These are phyloP conservation scores for Microascus cirrosus DNA, from an alignment of 2,329 filamentous ascomycete species.

Conservation along the genomic window DNA sequence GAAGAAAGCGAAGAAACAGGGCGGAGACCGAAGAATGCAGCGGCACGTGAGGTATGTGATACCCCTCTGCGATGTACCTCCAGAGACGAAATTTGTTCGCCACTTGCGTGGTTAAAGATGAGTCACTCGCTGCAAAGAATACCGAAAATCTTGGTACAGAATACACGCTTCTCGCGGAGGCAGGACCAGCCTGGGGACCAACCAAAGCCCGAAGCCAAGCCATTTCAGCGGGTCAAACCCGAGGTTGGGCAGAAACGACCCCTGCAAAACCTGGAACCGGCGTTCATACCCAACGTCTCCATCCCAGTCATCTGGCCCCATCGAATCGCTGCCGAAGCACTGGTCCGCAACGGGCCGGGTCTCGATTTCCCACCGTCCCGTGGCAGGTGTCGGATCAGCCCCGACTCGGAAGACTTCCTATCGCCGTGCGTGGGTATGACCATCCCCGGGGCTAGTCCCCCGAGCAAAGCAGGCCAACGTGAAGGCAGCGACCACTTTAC, in stretches of 20 bases:
- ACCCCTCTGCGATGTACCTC: not conserved
- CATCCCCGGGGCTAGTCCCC: not conserved
- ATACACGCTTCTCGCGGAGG: not conserved
- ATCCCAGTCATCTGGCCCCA: not conserved
- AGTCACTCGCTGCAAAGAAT: not conserved
- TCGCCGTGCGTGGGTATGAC: not conserved
- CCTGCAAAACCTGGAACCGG: constrained; percentile 4
- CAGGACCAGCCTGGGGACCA: not conserved
- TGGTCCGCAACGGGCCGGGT: not conserved
- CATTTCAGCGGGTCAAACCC: not conserved
- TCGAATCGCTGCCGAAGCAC: constrained; percentile 2
- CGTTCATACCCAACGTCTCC: constrained; percentile 4
- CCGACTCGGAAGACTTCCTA: not conserved
- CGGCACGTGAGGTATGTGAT: not conserved
- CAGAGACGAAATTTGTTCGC: not conserved
- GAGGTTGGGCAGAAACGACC: constrained; percentile 7
- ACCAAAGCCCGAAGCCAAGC: not conserved
- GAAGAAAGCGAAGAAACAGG: not conserved
- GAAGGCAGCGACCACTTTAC: not conserved
- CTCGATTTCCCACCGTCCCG: not conserved
- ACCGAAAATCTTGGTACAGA: not conserved
- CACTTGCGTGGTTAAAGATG: not conserved
- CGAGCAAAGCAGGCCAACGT: not conserved
- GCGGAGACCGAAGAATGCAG: not conserved
- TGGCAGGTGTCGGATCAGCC: not conserved